These are phyloP conservation scores for Fusarium sp. DNA, from an alignment of 2,329 filamentous ascomycete genomes.

Conservation along the genomic window DNA sequence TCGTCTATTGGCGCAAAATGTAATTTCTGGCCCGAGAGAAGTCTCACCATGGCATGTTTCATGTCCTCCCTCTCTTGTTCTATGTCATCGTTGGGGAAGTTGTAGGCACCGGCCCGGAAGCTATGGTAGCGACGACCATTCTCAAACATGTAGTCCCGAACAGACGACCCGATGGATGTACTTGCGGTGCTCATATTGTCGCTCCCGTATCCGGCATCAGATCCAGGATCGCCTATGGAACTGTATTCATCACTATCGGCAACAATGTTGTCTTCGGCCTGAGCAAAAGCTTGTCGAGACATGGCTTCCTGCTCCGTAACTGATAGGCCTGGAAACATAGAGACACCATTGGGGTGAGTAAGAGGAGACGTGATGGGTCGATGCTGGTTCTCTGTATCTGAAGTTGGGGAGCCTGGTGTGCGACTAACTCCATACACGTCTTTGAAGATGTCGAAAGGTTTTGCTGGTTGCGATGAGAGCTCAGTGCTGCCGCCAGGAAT, in stretches of 20 bases:
- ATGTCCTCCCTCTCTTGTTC: slow-evolving; percentile 68
- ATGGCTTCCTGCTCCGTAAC: slow-evolving; percentile 48
- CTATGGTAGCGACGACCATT: slow-evolving; percentile 68
- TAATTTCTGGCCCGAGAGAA: slow-evolving; percentile 58
- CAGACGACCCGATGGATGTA: slow-evolving; percentile 51
- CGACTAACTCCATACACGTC: slow-evolving; percentile 1
- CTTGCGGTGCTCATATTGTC: slow-evolving; percentile 49
- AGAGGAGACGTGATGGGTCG: slow-evolving; percentile 42
- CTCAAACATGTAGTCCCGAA: slow-evolving; percentile 62
- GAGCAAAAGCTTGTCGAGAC: slow-evolving; percentile 48
- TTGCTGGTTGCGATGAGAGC: not conserved
- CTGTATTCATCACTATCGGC: slow-evolving; percentile 46
- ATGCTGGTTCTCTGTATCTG: not conserved
- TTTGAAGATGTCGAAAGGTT: slow-evolving; percentile 1
- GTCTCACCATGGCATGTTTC: slow-evolving; percentile 62
- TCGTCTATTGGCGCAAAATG: slow-evolving; percentile 61
- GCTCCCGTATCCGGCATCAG: slow-evolving; percentile 51
- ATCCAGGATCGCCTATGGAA: slow-evolving; percentile 30
- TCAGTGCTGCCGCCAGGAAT: not conserved
- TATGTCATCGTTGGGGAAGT: slow-evolving; percentile 68
- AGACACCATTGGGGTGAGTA: slow-evolving; percentile 50
- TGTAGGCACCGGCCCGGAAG: slow-evolving; percentile 63
- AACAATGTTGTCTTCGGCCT: slow-evolving; percentile 50
- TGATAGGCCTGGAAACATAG: slow-evolving; percentile 50
- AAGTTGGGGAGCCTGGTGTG: not conserved